Evolutionary conservation across 768 basidiomycete species (phyloP), one percentile per base, ranked within the genome.

Genomic region (Podaxis sp.): DNA sequence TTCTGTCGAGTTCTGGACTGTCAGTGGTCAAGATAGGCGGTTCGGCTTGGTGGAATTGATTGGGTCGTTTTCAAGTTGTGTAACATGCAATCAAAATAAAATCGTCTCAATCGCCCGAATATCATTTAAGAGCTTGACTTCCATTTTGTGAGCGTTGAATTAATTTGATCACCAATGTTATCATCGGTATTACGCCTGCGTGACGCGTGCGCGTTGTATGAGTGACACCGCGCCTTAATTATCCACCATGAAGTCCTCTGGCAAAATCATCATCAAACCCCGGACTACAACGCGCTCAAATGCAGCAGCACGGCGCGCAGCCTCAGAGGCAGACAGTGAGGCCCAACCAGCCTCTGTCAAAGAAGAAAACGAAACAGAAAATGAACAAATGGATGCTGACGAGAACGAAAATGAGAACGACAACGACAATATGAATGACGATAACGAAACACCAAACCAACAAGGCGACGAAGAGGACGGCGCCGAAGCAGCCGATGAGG

Each of bases 191-290:
- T 33, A 33, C 8, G 8, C 33, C 33, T 33, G 33, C 8, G 33
- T 33, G 33, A 33, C 33, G 33, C 33, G 8, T 9, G 9, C 33
- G 9, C 6, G 4, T 33, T 54, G 28, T n/a, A 5, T n/a, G 40
- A 12, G 57, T 49, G 33, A 52, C 48, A 15, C 22, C 59, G 59
- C 59, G 33, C n/a, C 38, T 60, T 22, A 53, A 44, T 49, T 40
- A 38, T 48, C 53, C 7, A 28, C 53, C 53, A 62, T 55, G 61
- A 59, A 59, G 51, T 62, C 66, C 42, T 71, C 78, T 40, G 75
- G 80, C 39, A 84, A 82, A 75, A 84, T 84, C 63, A 76, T 84
- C 57, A 82, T 84, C 58, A 82, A 80, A 68, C 76, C 81, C 22
- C 76, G 80, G 38, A 62, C 70, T 11, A 66, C 75, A 46, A 65